These are phyloP conservation scores for Lyophyllum decastes DNA, from an alignment of 768 basidiomycete genomes.

Conservation along the genomic window DNA sequence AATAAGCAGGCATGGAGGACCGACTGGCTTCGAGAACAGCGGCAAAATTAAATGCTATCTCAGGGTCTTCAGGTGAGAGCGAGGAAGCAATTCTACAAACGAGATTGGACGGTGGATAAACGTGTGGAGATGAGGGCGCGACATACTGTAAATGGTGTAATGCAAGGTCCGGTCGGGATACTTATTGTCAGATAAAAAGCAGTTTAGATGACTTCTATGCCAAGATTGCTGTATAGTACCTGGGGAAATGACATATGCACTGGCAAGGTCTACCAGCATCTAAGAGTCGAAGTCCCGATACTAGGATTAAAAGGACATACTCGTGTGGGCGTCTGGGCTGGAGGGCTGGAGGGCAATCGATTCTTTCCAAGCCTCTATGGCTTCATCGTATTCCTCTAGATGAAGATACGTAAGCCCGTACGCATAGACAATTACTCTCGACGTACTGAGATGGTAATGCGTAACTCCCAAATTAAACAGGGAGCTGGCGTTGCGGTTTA, in stretches of 20 bases:
- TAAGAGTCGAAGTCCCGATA: constrained; percentile 16
- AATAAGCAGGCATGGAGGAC: constrained; percentile 29
- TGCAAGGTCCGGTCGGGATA: constrained; percentile 83
- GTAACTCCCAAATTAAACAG: constrained; percentile 90
- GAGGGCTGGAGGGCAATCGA: constrained; percentile 79
- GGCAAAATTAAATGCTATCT: constrained; percentile 90
- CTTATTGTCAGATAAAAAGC: constrained; percentile 27
- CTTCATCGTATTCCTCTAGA: constrained; percentile 84
- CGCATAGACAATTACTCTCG: constrained; percentile 7
- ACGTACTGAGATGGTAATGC: constrained; percentile 84
- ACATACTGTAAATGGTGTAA: constrained; percentile 79
- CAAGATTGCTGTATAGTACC: constrained; percentile 23
- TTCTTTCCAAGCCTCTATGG: constrained; percentile 85
- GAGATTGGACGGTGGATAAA: constrained; percentile 31
- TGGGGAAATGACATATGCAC: constrained; percentile 83
- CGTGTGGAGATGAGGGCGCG: constrained; percentile 23
- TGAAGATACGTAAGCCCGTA: constrained; percentile 13
- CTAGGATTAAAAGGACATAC: constrained; percentile 44
- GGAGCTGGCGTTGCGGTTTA: constrained; percentile 77
- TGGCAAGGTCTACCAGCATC: constrained; percentile 68
- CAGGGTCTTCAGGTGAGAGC: constrained; percentile 87
- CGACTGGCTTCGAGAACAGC: constrained; percentile 88
- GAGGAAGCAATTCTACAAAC: constrained; percentile 71
- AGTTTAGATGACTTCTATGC: constrained; percentile 6
- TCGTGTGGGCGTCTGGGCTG: constrained; percentile 86